phyloP scores from a whole-genome alignment of 2,329 filamentous ascomycete genomes.

The Aspergillus luchuensis region DNA sequence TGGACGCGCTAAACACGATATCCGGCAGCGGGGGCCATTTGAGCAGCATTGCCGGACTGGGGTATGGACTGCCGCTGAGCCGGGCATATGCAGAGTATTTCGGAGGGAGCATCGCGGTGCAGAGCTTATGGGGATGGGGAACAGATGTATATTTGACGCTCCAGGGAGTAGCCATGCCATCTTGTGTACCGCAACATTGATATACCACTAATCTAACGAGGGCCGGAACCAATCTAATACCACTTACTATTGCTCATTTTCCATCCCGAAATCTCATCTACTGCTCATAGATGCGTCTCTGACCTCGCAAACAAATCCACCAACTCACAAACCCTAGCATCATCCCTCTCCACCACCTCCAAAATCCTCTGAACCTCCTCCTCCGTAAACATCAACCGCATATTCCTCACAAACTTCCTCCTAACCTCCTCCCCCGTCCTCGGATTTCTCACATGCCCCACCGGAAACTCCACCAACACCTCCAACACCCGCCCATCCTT shows the following conservation, averaged over 20 bases:
- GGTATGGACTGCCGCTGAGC: constrained; percentile 87
- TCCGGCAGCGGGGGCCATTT: constrained; percentile 70
- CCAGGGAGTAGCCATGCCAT: constrained; percentile 56
- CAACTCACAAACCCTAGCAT: neutral
- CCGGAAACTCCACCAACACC: neutral
- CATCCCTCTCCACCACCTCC: neutral
- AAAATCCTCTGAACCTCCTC: neutral
- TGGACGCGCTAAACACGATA: constrained; percentile 74
- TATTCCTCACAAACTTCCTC: neutral
- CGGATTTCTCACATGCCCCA: neutral
- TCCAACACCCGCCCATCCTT: constrained; percentile 12
- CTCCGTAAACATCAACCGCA: neutral
- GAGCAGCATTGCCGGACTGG: constrained; percentile 86
- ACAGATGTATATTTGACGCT: constrained; percentile 67
- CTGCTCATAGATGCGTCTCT: neutral
- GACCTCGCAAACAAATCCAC: neutral
- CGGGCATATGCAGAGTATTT: constrained; percentile 98
- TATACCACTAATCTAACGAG: neutral
- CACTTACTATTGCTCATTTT: neutral
- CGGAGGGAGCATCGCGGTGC: constrained; percentile 90
- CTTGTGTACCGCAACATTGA: neutral
- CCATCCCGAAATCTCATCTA: neutral
- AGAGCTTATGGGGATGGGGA: constrained; percentile 93
- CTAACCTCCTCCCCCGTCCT: neutral
- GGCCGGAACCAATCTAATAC: neutral